Percentiles rank a stretch among this genome's conserved stretches.
These are phyloP conservation scores for Aureobasidium lini DNA, from an alignment of 2,329 filamentous ascomycete genomes.

Conservation along the genomic window DNA sequence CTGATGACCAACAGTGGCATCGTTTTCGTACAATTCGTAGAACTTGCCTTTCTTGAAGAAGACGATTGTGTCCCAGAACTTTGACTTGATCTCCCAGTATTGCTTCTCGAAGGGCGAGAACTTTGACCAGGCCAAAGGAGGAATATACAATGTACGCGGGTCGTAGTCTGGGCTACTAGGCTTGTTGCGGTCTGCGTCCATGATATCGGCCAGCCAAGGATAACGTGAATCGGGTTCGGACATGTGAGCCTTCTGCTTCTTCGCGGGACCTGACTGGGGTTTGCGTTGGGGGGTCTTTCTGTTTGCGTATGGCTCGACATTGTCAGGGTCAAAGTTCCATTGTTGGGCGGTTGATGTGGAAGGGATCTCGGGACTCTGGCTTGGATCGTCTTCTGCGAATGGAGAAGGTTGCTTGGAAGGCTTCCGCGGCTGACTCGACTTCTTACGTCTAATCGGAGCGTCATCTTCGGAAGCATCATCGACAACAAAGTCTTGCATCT, in stretches of 20 bases:
- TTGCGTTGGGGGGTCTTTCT: constrained; percentile 26
- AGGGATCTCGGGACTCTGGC: constrained; percentile 38
- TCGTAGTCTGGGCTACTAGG: constrained; percentile 82
- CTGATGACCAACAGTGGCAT: constrained; percentile 92
- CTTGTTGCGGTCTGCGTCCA: constrained; percentile 75
- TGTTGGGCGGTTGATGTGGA: constrained; percentile 63
- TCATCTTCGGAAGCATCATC: constrained; percentile 73
- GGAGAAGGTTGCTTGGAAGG: constrained; percentile 42
- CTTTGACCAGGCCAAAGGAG: constrained; percentile 66
- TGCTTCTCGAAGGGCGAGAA: constrained; percentile 96
- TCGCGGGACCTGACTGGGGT: constrained; percentile 20
- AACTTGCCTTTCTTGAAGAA: constrained; percentile 99
- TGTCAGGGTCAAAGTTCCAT: constrained; percentile 68
- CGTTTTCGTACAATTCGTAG: constrained; percentile 96
- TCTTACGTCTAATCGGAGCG: constrained; percentile 56
- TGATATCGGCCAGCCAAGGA: constrained; percentile 77
- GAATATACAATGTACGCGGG: constrained; percentile 82
- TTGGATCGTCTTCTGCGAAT: constrained; percentile 35
- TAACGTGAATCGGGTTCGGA: constrained; percentile 82
- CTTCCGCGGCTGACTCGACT: constrained; percentile 46
- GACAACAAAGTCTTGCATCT: constrained; percentile 82
- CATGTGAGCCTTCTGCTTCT: constrained; percentile 61
- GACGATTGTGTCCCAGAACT: constrained; percentile 93
- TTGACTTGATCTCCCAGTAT: constrained; percentile 99
- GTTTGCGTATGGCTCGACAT: constrained; percentile 36